These are phyloP conservation scores for Gryganskiella cystojenkinii DNA, from an alignment of 192 early-diverging fungal species.

Conservation along the genomic window DNA sequence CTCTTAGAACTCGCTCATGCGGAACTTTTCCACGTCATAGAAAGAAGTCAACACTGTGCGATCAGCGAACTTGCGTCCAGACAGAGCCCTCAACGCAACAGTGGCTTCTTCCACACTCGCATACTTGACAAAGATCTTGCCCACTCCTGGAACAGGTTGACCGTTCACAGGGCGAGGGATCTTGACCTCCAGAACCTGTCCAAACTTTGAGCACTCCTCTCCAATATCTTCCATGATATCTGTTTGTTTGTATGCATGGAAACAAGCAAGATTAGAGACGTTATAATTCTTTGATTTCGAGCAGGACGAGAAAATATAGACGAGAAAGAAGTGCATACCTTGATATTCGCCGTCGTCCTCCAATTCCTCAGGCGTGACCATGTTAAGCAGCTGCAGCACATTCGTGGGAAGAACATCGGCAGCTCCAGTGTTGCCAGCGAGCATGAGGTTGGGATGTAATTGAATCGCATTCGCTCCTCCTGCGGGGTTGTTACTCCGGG, in stretches of 20 bases:
- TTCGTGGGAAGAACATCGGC: slow-evolving; percentile 77
- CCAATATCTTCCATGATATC: slow-evolving; percentile 93
- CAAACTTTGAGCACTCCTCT: slow-evolving; percentile 92
- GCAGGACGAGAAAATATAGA: too few relatives aligned
- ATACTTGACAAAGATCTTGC: slow-evolving; percentile 95
- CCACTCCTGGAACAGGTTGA: slow-evolving; percentile 73
- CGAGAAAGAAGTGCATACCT: slow-evolving; percentile 65
- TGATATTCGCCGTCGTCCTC: slow-evolving; percentile 86
- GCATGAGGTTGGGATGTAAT: slow-evolving; percentile 58
- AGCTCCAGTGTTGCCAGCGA: slow-evolving; percentile 59
- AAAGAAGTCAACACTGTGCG: slow-evolving; percentile 93
- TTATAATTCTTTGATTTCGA: too few relatives aligned
- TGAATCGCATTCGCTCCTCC: slow-evolving; percentile 54
- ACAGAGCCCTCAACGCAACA: slow-evolving; percentile 81
- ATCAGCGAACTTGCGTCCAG: slow-evolving; percentile 93
- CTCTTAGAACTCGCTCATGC: slow-evolving; percentile 66
- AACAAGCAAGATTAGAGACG: too few relatives aligned
- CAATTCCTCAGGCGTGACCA: slow-evolving; percentile 91
- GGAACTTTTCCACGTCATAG: slow-evolving; percentile 79
- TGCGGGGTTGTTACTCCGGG: slow-evolving; percentile 56
- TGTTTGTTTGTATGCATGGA: too few relatives aligned
- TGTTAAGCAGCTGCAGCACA: slow-evolving; percentile 93
- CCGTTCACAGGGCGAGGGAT: slow-evolving; percentile 83
- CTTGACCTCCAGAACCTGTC: slow-evolving; percentile 78
- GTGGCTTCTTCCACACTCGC: slow-evolving; percentile 65